phyloP scores from a whole-genome alignment of 257 asterid genomes.

The Knoxia roxburghii region DNA sequence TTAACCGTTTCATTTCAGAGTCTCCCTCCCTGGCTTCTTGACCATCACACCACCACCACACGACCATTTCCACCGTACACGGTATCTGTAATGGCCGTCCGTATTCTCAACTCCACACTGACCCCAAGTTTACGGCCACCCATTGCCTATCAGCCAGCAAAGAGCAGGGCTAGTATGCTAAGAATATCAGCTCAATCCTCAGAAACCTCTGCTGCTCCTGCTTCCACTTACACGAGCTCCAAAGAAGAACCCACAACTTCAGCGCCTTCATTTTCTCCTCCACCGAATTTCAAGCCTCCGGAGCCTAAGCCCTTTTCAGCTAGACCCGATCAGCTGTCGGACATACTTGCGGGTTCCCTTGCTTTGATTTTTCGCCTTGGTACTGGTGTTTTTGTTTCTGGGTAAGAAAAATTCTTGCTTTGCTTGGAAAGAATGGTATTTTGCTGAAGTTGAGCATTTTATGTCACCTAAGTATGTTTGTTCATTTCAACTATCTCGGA shows the following conservation, averaged over 20 bases:
- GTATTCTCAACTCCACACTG: conserved; percentile 42
- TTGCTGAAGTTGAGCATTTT: background rate
- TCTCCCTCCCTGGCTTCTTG: too few relatives aligned
- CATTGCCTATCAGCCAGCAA: conserved; percentile 20
- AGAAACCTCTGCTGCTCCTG: conserved; percentile 30
- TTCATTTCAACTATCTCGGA: background rate
- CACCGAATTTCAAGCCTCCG: conserved; percentile 77
- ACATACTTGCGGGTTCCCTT: conserved; percentile 76
- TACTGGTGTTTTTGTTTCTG: conserved; percentile 73
- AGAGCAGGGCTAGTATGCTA: conserved; percentile 17
- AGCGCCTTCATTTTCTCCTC: conserved; percentile 49
- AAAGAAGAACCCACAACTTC: conserved; percentile 23
- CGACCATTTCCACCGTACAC: background rate
- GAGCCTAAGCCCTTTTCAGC: conserved; percentile 72
- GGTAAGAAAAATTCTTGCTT: conserved; percentile 30
- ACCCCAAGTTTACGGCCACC: conserved; percentile 48
- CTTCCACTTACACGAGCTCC: conserved; percentile 23
- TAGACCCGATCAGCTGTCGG: conserved; percentile 70
- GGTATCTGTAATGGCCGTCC: conserved; percentile 51
- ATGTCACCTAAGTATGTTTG: background rate
- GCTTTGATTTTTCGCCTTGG: conserved; percentile 76
- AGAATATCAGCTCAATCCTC: conserved; percentile 52
- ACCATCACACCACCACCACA: background rate
- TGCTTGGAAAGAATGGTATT: background rate
- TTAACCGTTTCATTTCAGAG: too few relatives aligned